These are phyloP conservation scores for Hyaloscypha bicolor DNA, from an alignment of 495 filamentous ascomycete genomes.

Conservation along the genomic window DNA sequence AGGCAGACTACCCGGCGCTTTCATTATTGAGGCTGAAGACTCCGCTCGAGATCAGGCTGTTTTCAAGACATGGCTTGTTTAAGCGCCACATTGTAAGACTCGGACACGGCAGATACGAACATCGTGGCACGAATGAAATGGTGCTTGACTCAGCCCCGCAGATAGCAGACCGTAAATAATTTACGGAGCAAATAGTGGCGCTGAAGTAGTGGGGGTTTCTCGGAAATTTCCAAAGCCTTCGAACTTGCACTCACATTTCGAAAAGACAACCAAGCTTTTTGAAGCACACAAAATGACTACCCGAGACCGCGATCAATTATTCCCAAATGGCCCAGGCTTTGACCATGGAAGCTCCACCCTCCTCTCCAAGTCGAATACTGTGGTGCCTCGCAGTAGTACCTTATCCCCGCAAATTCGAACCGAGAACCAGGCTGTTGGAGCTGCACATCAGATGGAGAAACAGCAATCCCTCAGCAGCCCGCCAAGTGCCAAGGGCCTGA, in stretches of 20 bases:
- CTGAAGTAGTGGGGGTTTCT: constrained; percentile 2
- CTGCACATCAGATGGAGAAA: background rate
- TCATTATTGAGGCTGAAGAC: too few relatives aligned
- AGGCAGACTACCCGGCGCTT: background rate
- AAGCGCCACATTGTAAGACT: background rate
- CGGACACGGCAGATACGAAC: background rate
- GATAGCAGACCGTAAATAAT: constrained; percentile 6
- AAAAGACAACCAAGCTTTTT: constrained; percentile 10
- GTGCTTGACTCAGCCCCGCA: constrained; percentile 7
- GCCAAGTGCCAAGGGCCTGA: background rate
- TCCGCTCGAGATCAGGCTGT: background rate
- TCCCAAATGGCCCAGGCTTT: constrained; percentile 11
- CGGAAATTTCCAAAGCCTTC: constrained; percentile 1
- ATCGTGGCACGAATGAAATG: constrained; percentile 13
- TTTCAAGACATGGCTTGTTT: constrained; percentile 1
- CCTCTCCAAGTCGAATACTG: constrained; percentile 11
- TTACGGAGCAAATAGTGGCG: constrained; percentile 14
- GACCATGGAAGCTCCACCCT: constrained; percentile 5
- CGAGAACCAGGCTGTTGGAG: constrained; percentile 9
- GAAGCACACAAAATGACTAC: constrained; percentile 4
- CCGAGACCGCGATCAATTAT: constrained; percentile 6
- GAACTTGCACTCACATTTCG: background rate
- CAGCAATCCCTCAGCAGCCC: constrained; percentile 12
- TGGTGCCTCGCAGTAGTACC: constrained; percentile 9
- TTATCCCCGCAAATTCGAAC: constrained; percentile 9